Percentiles rank a stretch among this genome's conserved stretches.
Conservation (phyloP, 2,329 filamentous ascomycete species). For the Aspergillus novofumigatus region DNA sequence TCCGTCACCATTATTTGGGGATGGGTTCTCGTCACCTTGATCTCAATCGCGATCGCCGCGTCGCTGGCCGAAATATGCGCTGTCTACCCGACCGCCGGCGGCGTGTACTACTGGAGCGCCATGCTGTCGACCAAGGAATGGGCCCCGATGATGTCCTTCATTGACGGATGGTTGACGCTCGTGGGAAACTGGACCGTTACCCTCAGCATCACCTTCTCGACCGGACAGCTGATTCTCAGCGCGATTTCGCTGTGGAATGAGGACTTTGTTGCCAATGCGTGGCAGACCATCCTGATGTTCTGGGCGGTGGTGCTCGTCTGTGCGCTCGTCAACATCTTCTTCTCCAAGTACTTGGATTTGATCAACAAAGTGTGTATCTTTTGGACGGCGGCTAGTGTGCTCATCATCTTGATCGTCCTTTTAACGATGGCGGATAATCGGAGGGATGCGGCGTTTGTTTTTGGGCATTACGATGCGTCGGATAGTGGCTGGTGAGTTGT, state of each 20-base stretch:
- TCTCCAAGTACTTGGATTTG: slow-evolving; percentile 58
- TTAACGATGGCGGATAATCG: slow-evolving; percentile 57
- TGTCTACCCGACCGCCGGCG: slow-evolving; percentile 64
- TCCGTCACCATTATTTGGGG: slow-evolving; percentile 67
- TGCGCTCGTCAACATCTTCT: slow-evolving; percentile 62
- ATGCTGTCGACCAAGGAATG: slow-evolving; percentile 63
- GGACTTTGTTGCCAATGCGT: slow-evolving; percentile 61
- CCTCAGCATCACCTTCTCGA: slow-evolving; percentile 66
- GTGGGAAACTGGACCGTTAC: slow-evolving; percentile 71
- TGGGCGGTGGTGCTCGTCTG: slow-evolving; percentile 67
- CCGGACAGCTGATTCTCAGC: slow-evolving; percentile 64
- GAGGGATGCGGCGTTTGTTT: slow-evolving; percentile 61
- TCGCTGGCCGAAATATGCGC: slow-evolving; percentile 67
- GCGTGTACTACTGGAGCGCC: slow-evolving; percentile 68
- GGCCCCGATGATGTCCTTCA: slow-evolving; percentile 64
- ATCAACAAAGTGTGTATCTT: slow-evolving; percentile 72
- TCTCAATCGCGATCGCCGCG: slow-evolving; percentile 60
- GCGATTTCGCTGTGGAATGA: slow-evolving; percentile 68
- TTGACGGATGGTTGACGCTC: slow-evolving; percentile 67
- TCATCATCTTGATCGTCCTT: slow-evolving; percentile 65
- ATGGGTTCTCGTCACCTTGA: slow-evolving; percentile 62
- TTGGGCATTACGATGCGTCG: slow-evolving; percentile 64
- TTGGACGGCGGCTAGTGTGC: slow-evolving; percentile 63
- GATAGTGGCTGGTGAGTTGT: slow-evolving; percentile 55
- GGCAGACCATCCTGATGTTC: slow-evolving; percentile 68